Evolutionary conservation across 2,329 filamentous ascomycete genomes (phyloP).

Genomic region (Colletotrichum spinosum): DNA sequence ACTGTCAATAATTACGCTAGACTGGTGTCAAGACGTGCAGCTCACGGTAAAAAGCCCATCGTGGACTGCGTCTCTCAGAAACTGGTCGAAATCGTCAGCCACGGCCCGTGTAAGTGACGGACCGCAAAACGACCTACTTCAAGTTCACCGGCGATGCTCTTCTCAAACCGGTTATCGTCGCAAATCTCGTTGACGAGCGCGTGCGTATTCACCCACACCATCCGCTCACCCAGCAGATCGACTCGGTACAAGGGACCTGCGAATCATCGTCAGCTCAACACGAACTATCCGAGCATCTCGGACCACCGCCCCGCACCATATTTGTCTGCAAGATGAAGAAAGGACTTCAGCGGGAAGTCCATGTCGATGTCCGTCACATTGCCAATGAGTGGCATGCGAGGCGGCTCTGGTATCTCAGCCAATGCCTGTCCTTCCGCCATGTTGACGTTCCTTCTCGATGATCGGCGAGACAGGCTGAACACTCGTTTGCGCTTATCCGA

Average conservation of each 20-base stretch:
- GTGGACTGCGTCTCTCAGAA: slow-evolving; percentile 70
- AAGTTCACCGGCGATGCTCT: slow-evolving; percentile 63
- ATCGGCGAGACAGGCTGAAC: slow-evolving; percentile 19
- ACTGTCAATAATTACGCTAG: background rate
- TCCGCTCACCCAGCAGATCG: slow-evolving; percentile 55
- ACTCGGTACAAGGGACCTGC: slow-evolving; percentile 70
- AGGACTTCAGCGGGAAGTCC: slow-evolving; percentile 65
- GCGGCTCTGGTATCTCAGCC: slow-evolving; percentile 55
- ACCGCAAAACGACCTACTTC: background rate
- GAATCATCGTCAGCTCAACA: background rate
- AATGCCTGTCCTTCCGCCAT: slow-evolving; percentile 40
- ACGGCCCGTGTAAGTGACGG: rapidly evolving
- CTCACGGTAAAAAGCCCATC: slow-evolving; percentile 40
- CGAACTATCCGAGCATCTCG: background rate
- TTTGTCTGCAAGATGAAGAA: slow-evolving; percentile 69
- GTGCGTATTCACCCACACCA: slow-evolving; percentile 64
- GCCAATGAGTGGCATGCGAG: slow-evolving; percentile 73
- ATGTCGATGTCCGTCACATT: slow-evolving; percentile 73
- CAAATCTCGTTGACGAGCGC: slow-evolving; percentile 72
- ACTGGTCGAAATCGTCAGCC: slow-evolving; percentile 36
- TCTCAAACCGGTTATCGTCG: slow-evolving; percentile 73
- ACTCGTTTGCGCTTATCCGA: slow-evolving; percentile 18
- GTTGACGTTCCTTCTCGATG: slow-evolving; percentile 18
- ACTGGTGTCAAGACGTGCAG: background rate
- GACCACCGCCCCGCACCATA: slow-evolving; percentile 64